phyloP scores from a whole-genome alignment of 2,329 filamentous ascomycete genomes.

The Penicillium aurantiogriseum region DNA sequence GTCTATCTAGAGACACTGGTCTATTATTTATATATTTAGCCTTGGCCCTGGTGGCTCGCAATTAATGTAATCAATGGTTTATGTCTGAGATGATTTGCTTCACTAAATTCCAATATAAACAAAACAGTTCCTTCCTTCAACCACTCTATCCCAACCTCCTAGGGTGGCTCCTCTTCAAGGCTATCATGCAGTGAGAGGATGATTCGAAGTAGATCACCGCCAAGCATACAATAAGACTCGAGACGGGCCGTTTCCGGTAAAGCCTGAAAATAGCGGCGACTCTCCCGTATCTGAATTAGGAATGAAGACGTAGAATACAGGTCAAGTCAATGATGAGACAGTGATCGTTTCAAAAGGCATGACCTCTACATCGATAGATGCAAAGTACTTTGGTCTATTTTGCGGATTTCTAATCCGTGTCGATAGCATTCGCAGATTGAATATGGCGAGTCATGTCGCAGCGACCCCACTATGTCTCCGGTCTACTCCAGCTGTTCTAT shows the following conservation, averaged over 20 bases:
- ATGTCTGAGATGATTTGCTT: neutral
- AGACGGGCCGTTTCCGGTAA: neutral
- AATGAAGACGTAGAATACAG: neutral
- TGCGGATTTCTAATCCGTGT: neutral
- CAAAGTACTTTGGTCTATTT: neutral
- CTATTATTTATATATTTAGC: conserved; percentile 1
- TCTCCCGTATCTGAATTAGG: neutral
- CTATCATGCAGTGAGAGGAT: neutral
- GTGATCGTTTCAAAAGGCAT: neutral
- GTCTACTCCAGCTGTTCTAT: neutral
- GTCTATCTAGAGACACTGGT: neutral
- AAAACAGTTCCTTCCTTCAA: neutral
- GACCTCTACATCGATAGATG: neutral
- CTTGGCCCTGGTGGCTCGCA: conserved; percentile 4
- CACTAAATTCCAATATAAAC: neutral
- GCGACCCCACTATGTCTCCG: neutral
- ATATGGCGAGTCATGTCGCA: too few species aligned
- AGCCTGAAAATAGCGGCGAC: neutral
- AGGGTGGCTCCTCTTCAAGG: neutral
- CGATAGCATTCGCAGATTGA: too few species aligned
- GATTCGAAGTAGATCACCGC: neutral
- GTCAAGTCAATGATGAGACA: neutral
- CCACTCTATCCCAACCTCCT: neutral
- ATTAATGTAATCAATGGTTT: conserved; percentile 20
- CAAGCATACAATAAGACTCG: neutral